Evolutionary conservation across 2,329 filamentous ascomycete genomes (phyloP), one percentile per base, ranked within the genome.

Genomic region (Penicillium vulpinum): DNA sequence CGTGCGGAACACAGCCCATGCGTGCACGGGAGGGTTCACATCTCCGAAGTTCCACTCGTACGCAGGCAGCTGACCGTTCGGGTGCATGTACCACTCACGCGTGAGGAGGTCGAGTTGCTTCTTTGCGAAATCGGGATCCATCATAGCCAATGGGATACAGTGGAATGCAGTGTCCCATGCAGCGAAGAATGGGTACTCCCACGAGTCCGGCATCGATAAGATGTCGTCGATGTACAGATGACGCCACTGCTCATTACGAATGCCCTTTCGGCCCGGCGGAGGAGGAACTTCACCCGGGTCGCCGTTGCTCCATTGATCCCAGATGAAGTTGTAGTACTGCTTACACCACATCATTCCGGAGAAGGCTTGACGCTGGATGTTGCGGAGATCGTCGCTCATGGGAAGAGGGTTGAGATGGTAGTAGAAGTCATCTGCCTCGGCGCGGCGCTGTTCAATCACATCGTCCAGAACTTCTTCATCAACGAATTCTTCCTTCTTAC

Each of bases 281-380:
- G 94, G 94, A 31, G 93, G 90, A 41, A 92, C 91, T 80, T 92
- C 91, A 46, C 83, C 84, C 11, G 92, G 92, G 71, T 97, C 93
- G 51, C 93, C 93, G 62, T 96, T 96, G 26, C 92, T 92, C 93
- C 93, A 97, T 72, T 97, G 90, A 63, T 97, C 92, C 91, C 92
- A 97, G 67, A 97, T 86, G 75, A 97, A 97, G 71, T 95, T 86
- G 74, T 97, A 97, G 77, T 91, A 91, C 74, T 97, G 93, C 75
- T 97, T 97, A 61, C 89, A 95, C 93, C 93, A 97, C 83, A 97
- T 88, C 93, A 97, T 97, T 52, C 94, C 93, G 0, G 92, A 88
- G 64, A 97, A 89, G 4, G 93, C 94, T 74, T 97, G 92, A 65
- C 93, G 86, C 77, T 97, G 94, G 65, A 97, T 94, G 74, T 95